Evolutionary conservation across 306 rosid species (phyloP), one percentile per base, ranked within the genome.

Genomic region (Prunus armeniaca): DNA sequence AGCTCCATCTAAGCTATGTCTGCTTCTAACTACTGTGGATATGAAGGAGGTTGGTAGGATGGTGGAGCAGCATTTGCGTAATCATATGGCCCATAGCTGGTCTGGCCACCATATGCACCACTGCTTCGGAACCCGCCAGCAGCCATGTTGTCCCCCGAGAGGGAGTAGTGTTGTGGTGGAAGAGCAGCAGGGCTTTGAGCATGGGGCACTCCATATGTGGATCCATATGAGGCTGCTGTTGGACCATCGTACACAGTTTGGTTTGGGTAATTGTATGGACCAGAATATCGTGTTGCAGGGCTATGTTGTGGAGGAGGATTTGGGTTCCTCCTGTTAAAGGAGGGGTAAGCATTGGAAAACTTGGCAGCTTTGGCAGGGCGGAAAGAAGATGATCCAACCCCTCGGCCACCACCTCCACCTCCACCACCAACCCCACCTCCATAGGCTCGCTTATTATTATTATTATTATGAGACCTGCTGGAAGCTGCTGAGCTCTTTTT

Each of bases 291-390:
- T 50, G 90, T 56, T 63, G 67, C 80, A 0, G 96, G 90, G 75
- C 96, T 88, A 71, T 76, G 88, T 62, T 78, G 97, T n/a, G 83
- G 75, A 69, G 91, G 76, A 82, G 91, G 87, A 75, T 80, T 79
- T 38, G 82, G 32, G 76, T 85, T 89, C 83, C 93, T 85, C 77
- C 90, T 78, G 69, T 70, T 80, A 50, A 81, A 89, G 9, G 97
- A 81, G 2, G 89, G 70, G 75, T 84, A 80, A 13, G 82, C 60
- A 75, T 79, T 87, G 69, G 79, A 70, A 17, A 52, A 79, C 82
- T 83, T 92, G 62, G 90, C 82, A 9, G 80, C 85, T 81, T 92
- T 92, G 43, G 93, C 78, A 6, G 89, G 88, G 43, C 89, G 96
- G 67, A 74, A 86, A 54, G 89, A 85, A 72, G 87, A 71, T 1